Conservation (phyloP, 805 yeast genomes). For the Blastobotrys parvus region DNA sequence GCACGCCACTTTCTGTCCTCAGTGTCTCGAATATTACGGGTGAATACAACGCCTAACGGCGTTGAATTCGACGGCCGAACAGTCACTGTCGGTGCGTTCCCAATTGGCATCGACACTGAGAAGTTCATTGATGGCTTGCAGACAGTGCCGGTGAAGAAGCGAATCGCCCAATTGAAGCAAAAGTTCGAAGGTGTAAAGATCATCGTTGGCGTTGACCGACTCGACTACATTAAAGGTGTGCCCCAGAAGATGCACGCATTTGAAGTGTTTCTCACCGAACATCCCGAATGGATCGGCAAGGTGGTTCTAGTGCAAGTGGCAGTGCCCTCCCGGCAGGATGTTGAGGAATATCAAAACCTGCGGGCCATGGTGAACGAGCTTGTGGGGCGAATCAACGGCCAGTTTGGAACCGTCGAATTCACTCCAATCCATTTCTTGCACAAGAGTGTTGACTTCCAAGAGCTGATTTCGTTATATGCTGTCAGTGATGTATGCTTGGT, state of each 20-base stretch:
- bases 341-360: constrained; percentile 91
- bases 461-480: constrained; percentile 78
- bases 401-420: constrained; percentile 93
- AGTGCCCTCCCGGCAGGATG: constrained; percentile 96
- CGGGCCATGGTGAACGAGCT: constrained; percentile 92
- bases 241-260: constrained; percentile 96
- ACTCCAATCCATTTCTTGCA: constrained; percentile 97
- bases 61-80: constrained; percentile 67
- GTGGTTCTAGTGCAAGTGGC: constrained; percentile 94
- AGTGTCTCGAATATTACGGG: constrained; percentile 72
- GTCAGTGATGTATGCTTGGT: constrained; percentile 87
- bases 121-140: constrained; percentile 76
- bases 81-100: constrained; percentile 91
- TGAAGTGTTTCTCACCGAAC: constrained; percentile 82
- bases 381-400: constrained; percentile 94
- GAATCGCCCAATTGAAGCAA: constrained; percentile 56
- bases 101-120: constrained; percentile 97
- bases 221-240: constrained; percentile 96
- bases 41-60: constrained; percentile 85
- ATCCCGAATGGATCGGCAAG: constrained; percentile 98
- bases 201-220: constrained; percentile 92
- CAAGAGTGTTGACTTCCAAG: constrained; percentile 83
- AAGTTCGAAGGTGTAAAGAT: constrained; percentile 72
- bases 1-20: constrained; percentile 92
- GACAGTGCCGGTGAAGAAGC: constrained; percentile 48